phyloP scores from a whole-genome alignment of 1,284 basidiomycete genomes.

The Leccinum discolor region DNA sequence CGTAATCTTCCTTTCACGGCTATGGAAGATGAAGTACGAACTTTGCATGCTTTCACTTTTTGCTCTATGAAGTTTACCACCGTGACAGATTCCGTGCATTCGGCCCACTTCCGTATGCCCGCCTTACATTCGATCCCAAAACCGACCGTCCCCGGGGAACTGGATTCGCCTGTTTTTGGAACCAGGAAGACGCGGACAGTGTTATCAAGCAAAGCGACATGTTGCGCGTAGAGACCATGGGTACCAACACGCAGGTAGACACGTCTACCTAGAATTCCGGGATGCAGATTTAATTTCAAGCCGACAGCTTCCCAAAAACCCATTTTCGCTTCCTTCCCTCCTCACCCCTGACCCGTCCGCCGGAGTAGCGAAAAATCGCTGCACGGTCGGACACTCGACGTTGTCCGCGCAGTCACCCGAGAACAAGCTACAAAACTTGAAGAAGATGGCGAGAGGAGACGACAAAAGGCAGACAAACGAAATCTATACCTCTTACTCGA shows the following conservation, averaged over 20 bases:
- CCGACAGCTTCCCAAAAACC: conserved; percentile 71
- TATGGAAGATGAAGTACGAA: conserved; percentile 87
- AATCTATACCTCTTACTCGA: conserved; percentile 97
- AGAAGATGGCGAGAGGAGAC: conserved; percentile 81
- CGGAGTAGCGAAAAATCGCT: conserved; percentile 83
- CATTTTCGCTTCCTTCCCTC: conserved; percentile 84
- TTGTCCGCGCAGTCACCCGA: conserved; percentile 88
- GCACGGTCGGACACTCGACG: conserved; percentile 92
- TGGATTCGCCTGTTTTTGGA: conserved; percentile 99
- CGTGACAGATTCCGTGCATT: conserved; percentile 75
- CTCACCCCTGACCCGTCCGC: conserved; percentile 96
- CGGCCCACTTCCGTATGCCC: conserved; percentile 92
- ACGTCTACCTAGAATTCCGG: background rate
- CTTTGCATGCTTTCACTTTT: conserved; percentile 54
- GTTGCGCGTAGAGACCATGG: conserved; percentile 65
- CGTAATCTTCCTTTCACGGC: conserved; percentile 94
- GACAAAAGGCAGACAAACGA: conserved; percentile 93
- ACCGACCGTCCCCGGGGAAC: conserved; percentile 92
- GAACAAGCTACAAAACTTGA: conserved; percentile 87
- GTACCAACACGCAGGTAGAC: conserved; percentile 36
- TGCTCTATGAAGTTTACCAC: conserved; percentile 1
- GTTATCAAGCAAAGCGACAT: conserved; percentile 83
- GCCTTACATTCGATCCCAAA: conserved; percentile 85
- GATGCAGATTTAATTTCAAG: background rate
- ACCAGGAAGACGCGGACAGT: conserved; percentile 86